Conservation (phyloP, 2,329 filamentous ascomycete genomes). For the Pseudogymnoascus verrucosus region DNA sequence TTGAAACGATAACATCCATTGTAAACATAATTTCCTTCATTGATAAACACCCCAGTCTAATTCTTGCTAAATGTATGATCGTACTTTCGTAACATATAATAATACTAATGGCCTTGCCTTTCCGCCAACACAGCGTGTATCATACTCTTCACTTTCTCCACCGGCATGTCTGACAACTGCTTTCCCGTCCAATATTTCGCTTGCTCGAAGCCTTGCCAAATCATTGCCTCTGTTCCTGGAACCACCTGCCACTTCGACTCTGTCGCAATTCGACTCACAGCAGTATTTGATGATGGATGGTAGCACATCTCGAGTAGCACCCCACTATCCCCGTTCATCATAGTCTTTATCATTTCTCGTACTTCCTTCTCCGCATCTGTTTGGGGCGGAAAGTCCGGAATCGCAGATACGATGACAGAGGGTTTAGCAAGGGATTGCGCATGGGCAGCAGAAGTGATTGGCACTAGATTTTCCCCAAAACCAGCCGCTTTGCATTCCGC, state of each 20-base stretch:
- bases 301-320: constrained; percentile 77
- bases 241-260: constrained; percentile 64
- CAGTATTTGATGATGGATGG: constrained; percentile 58
- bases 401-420: constrained; percentile 62
- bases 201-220: constrained; percentile 70
- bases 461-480: constrained; percentile 51
- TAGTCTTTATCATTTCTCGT: constrained; percentile 33
- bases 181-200: constrained; percentile 57
- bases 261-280: constrained; percentile 53
- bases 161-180: constrained; percentile 48
- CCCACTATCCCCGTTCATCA: constrained; percentile 46
- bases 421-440: constrained; percentile 50
- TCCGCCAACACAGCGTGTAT: constrained; percentile 27
- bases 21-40: not conserved
- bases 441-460: constrained; percentile 54
- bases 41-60: not conserved
- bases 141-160: constrained; percentile 48
- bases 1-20: not conserved
- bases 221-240: constrained; percentile 66
- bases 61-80: not conserved
- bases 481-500: constrained; percentile 52
- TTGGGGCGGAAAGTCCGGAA: constrained; percentile 67
- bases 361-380: constrained; percentile 55
- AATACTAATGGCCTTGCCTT: constrained; percentile 4
- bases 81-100: constrained; percentile 1